These are phyloP conservation scores for Phytophthora ohioensis DNA, from an alignment of 352 stramenopile species.

Conservation along the genomic window DNA sequence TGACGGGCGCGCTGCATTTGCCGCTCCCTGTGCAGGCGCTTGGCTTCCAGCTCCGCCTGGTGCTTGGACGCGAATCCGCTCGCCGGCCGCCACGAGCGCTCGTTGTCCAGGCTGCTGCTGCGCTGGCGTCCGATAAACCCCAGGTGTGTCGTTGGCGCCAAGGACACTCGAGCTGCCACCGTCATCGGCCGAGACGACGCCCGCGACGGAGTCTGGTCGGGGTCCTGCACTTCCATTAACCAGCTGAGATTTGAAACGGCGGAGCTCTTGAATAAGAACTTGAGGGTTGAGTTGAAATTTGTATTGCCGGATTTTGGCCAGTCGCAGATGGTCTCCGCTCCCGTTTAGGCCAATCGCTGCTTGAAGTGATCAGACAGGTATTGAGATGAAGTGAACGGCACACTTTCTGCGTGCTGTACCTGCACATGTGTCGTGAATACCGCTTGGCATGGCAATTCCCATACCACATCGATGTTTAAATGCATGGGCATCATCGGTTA, in stretches of 20 bases:
- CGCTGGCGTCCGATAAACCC: conserved; percentile 19
- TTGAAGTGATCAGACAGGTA: neutral
- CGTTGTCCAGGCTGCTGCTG: conserved; percentile 43
- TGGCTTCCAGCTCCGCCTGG: conserved; percentile 41
- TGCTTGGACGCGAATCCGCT: conserved; percentile 52
- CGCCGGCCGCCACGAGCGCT: conserved; percentile 42
- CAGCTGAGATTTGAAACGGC: conserved; percentile 38
- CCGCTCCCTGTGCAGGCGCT: conserved; percentile 33
- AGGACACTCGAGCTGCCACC: neutral
- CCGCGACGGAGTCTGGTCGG: conserved; percentile 18
- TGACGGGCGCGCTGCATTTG: conserved; percentile 33
- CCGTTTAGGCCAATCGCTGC: conserved; percentile 10
- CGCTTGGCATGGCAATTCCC: too few relatives aligned
- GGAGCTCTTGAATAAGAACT: conserved; percentile 26
- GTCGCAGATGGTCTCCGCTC: neutral
- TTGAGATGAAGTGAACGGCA: too few relatives aligned
- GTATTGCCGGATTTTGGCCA: conserved; percentile 10
- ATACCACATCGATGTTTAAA: too few relatives aligned
- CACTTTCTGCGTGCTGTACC: too few relatives aligned
- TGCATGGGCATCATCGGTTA: too few relatives aligned
- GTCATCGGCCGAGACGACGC: conserved; percentile 23
- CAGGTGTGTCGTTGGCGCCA: neutral
- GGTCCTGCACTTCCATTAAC: conserved; percentile 39
- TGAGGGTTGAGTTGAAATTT: conserved; percentile 9
- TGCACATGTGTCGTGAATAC: too few relatives aligned